Percentiles rank a stretch among this genome's conserved stretches.
Evolutionary conservation across 805 yeast species (phyloP).

Genomic region (Schizosaccharomyces japonicus): DNA sequence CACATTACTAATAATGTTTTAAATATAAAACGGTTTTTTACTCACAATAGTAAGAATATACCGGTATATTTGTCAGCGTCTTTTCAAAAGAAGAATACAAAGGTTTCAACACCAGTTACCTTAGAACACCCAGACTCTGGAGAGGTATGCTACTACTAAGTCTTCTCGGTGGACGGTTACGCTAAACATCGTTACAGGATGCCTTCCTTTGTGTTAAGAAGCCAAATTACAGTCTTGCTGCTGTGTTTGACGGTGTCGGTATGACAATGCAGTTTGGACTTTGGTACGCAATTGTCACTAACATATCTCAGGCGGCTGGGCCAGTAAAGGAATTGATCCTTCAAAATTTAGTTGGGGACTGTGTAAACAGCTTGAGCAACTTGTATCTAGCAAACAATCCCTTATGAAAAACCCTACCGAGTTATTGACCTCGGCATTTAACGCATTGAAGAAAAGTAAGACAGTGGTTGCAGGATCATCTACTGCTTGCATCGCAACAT

Average conservation of each 20-base stretch:
- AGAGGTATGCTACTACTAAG: no score
- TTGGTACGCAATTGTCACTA: no score
- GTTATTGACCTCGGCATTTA: neutral
- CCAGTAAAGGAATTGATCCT: neutral
- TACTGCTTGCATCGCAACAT: neutral
- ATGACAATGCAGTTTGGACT: no score
- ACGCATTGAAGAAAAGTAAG: neutral
- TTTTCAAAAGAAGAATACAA: neutral
- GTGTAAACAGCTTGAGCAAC: neutral
- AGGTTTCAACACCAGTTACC: neutral
- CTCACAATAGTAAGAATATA: no score
- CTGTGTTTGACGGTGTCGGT: neutral
- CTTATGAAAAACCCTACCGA: neutral
- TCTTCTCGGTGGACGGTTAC: no score
- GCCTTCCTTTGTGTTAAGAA: neutral
- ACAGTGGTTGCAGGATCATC: neutral
- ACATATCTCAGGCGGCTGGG: no score
- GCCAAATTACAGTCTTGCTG: neutral
- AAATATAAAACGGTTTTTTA: no score
- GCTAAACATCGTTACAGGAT: no score
- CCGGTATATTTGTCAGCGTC: neutral
- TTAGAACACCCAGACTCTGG: neutral
- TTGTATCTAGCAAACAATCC: no score
- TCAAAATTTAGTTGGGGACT: conserved; percentile 2
- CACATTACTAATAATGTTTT: no score